Evolutionary conservation across 176 grass and related monocot genomes (phyloP).

Genomic region (Guadua angustifolia): DNA sequence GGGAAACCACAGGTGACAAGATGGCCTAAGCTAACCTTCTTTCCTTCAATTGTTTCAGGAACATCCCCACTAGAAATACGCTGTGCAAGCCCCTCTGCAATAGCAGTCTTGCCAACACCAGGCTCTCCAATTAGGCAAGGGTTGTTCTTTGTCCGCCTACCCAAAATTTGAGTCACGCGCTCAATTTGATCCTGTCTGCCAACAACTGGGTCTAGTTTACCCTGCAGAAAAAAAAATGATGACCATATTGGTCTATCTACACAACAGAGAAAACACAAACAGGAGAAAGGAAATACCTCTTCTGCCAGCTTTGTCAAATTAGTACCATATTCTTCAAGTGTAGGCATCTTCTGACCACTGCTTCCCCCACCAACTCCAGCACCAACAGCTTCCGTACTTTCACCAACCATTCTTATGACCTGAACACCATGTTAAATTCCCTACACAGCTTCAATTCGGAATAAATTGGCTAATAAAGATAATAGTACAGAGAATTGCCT

Average conservation of each 20-base stretch:
- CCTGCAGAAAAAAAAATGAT: conserved; percentile 60
- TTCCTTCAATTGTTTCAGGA: conserved; percentile 99
- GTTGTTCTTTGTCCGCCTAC: conserved; percentile 96
- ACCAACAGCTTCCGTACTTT: conserved; percentile 92
- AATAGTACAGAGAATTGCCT: conserved; percentile 52
- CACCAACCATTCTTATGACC: conserved; percentile 99
- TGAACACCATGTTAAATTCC: conserved; percentile 38
- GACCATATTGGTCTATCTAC: background rate
- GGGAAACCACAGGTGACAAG: background rate
- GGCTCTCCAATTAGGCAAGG: conserved; percentile 94
- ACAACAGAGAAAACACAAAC: background rate
- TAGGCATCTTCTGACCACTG: conserved; percentile 96
- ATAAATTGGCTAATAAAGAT: background rate
- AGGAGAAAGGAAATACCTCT: conserved; percentile 59
- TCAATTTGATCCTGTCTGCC: conserved; percentile 89
- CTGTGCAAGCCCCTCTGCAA: conserved; percentile 94
- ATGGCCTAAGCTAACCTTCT: conserved; percentile 64
- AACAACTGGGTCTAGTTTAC: conserved; percentile 95
- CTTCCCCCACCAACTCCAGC: conserved; percentile 90
- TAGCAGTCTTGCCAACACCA: conserved; percentile 97
- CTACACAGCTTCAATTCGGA: background rate
- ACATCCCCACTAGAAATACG: conserved; percentile 89
- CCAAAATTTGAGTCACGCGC: conserved; percentile 96
- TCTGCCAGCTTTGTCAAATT: conserved; percentile 98
- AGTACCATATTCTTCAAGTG: conserved; percentile 98